Base-by-base conservation (phyloP, 768 basidiomycete genomes). In the Naematelia encephala region DNA sequence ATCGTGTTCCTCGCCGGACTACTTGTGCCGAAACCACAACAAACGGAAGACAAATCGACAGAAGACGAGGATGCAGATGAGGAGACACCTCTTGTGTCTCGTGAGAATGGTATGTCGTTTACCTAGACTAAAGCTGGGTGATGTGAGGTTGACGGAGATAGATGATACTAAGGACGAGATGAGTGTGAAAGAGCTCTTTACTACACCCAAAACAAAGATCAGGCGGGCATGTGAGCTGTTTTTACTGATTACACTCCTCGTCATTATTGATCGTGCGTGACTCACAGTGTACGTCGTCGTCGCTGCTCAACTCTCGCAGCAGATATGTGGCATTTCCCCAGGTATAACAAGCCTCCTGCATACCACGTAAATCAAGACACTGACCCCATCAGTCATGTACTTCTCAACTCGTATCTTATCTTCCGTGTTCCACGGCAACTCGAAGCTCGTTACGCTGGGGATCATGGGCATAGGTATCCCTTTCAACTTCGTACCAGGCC, bases 391-490 rank as follows among this genome's bases (percentile, higher is more conserved):
- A 87, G 91, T 93, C 19, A 80, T 93, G 50, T 93, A 90, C 74
- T 93, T 92, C 78, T 90, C 88, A 77, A 91, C 90, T 66, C 84
- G 86, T 53, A 94, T 93, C 61, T 82, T 94, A 28, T 84, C 86
- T 4, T 86, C 66, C 81, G 88, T 14, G 80, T 93, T 59, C 87
- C 89, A 22, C 80, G 87, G n/a, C 71, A 85, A 59, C 28, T 89
- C 88, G 0, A 84, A 88, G 29, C 88, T 87, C 63, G 82, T 92
- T 23, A 91, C 90, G 1, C 74, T 92, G 1, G 86, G 84, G 19
- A 87, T 92, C 51, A 87, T 90, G 2, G 74, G 89, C 42, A 84
- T 91, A 62, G 91, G 91, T 69, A 72, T 73, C 66, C 78, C 64
- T 4, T 55, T 69, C 53, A 69, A 87, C 3, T 90, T 90, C 76